Evolutionary conservation across 768 basidiomycete genomes (phyloP).

Genomic region (Rhodosporidiobolus sp.): DNA sequence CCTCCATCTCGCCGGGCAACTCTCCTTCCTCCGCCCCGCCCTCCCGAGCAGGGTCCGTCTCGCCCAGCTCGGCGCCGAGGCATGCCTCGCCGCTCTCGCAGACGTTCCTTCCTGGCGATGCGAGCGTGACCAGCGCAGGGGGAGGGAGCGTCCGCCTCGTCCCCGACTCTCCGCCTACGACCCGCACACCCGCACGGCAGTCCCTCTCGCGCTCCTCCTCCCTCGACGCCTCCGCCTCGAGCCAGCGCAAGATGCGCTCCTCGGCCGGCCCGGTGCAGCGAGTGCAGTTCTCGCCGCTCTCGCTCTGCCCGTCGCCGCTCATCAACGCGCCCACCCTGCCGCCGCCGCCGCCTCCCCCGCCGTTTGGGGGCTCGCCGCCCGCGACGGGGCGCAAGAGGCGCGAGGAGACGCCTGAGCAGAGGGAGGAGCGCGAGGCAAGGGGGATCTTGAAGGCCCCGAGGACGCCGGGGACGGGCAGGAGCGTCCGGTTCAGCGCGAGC

Average conservation of each 20-base stretch:
- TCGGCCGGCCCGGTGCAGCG: not conserved
- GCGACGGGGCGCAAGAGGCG: too few relatives aligned
- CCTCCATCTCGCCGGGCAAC: slow-evolving; percentile 12
- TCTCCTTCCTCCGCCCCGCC: not conserved
- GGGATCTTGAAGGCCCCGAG: slow-evolving; percentile 29
- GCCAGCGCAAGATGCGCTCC: not conserved
- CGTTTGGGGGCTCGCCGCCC: not conserved
- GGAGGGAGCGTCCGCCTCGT: slow-evolving; percentile 22
- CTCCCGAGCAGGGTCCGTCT: too few relatives aligned
- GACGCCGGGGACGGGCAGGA: slow-evolving; percentile 37
- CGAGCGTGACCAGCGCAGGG: not conserved
- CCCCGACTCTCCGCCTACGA: slow-evolving; percentile 29
- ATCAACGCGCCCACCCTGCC: slow-evolving; percentile 22
- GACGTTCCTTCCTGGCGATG: not conserved
- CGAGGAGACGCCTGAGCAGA: not conserved
- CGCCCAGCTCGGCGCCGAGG: too few relatives aligned
- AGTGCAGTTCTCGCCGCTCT: slow-evolving; percentile 39
- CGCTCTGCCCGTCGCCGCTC: slow-evolving; percentile 34
- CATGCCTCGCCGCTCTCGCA: too few relatives aligned
- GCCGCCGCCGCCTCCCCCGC: slow-evolving; percentile 16
- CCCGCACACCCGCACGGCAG: not conserved
- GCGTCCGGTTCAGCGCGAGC: slow-evolving; percentile 32
- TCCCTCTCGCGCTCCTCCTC: slow-evolving; percentile 21
- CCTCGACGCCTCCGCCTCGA: not conserved
- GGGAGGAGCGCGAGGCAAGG: slow-evolving; percentile 3